phyloP scores from a whole-genome alignment of 2,329 filamentous ascomycete genomes.

The Exophiala xenobiotica region DNA sequence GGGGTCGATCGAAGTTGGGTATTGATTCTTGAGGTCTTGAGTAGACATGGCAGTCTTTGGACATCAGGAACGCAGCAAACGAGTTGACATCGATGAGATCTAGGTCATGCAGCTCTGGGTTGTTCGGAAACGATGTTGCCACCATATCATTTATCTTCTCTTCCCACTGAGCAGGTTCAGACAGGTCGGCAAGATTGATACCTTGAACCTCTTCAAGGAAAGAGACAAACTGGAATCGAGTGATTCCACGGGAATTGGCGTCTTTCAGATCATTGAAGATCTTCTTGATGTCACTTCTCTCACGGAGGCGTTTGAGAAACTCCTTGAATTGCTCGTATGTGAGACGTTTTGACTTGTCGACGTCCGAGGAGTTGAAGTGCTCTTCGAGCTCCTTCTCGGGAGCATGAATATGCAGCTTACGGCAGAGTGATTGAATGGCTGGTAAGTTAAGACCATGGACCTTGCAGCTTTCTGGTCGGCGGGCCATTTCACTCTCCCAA shows the following conservation, averaged over 20 bases:
- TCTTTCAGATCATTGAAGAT: slow-evolving; percentile 66
- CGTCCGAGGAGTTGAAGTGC: slow-evolving; percentile 73
- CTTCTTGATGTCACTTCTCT: slow-evolving; percentile 73
- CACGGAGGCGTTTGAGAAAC: slow-evolving; percentile 80
- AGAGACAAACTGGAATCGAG: slow-evolving; percentile 67
- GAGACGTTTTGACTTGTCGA: slow-evolving; percentile 62
- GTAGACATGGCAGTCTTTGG: slow-evolving; percentile 69
- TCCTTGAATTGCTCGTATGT: slow-evolving; percentile 78
- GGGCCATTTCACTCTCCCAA: slow-evolving; percentile 82
- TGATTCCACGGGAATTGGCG: slow-evolving; percentile 63
- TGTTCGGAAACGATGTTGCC: slow-evolving; percentile 15
- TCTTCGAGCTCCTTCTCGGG: slow-evolving; percentile 69
- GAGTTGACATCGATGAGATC: slow-evolving; percentile 69
- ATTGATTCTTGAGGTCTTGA: slow-evolving; percentile 56
- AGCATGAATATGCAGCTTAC: slow-evolving; percentile 87
- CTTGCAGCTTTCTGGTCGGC: slow-evolving; percentile 58
- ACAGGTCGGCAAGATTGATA: slow-evolving; percentile 69
- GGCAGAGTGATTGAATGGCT: slow-evolving; percentile 80
- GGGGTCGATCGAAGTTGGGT: slow-evolving; percentile 71
- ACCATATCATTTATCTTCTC: slow-evolving; percentile 26
- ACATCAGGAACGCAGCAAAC: slow-evolving; percentile 75
- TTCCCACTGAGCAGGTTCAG: slow-evolving; percentile 22
- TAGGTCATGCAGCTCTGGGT: slow-evolving; percentile 5
- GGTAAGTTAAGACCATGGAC: slow-evolving; percentile 73
- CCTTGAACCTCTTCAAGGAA: slow-evolving; percentile 75